phyloP scores from a whole-genome alignment of 1,139 yeast genomes.

The Hyphopichia khmerensis region DNA sequence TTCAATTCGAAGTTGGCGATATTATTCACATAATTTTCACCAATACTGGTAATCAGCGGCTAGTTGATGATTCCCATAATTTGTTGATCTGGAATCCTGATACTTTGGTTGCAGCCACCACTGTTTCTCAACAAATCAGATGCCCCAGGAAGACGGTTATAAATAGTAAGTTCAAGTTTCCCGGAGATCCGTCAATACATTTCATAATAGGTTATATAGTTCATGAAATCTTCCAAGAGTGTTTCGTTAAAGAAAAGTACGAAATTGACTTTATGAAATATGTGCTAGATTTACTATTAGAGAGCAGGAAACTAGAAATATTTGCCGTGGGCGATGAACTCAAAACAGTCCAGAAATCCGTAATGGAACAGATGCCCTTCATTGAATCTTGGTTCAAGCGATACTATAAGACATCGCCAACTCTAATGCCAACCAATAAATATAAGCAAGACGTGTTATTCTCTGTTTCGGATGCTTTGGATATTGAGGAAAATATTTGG shows the following conservation, averaged over 20 bases:
- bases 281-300: conserved; percentile 46
- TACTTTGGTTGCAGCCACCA: conserved; percentile 73
- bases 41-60: conserved; percentile 31
- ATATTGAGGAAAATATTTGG: conserved; percentile 88
- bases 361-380: conserved; percentile 53
- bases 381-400: conserved; percentile 63
- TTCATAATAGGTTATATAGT: conserved; percentile 75
- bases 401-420: conserved; percentile 34
- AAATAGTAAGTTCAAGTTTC: conserved; percentile 49
- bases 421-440: conserved; percentile 37
- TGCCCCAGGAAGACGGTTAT: conserved; percentile 76
- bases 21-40: conserved; percentile 60
- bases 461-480: conserved; percentile 65
- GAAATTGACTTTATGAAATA: conserved; percentile 43
- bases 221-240: conserved; percentile 75
- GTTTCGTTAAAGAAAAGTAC: conserved; percentile 48
- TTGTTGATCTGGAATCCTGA: conserved; percentile 84
- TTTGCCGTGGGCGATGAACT: conserved; percentile 55
- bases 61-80: conserved; percentile 59
- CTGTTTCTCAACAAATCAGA: conserved; percentile 69
- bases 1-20: conserved; percentile 47
- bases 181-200: conserved; percentile 58
- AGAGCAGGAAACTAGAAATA: conserved; percentile 48
- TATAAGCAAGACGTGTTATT: conserved; percentile 36
- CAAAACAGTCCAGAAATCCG: conserved; percentile 44